These are phyloP conservation scores for Corylus heterophylla DNA, from an alignment of 306 rosid species.

Conservation along the genomic window DNA sequence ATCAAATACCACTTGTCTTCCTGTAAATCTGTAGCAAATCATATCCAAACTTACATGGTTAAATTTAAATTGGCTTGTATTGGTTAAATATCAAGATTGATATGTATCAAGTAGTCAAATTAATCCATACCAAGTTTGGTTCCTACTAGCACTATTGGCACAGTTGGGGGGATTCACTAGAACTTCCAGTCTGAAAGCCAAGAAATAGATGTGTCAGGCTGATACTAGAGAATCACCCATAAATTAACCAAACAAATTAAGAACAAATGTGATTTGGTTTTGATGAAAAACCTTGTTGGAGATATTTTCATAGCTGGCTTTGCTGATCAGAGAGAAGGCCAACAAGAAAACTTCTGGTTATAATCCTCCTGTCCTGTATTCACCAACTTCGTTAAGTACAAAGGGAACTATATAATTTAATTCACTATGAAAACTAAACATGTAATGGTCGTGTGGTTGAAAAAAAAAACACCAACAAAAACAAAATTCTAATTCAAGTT, in stretches of 20 bases:
- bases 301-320: slow-evolving; percentile 88
- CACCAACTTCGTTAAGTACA: slow-evolving; percentile 16
- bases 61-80: too few species aligned
- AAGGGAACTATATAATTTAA: neutral
- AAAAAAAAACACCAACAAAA: neutral
- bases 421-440: too few species aligned
- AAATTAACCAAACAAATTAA: neutral
- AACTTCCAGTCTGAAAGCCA: neutral
- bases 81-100: too few species aligned
- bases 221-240: neutral
- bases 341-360: slow-evolving; percentile 82
- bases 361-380: slow-evolving; percentile 85
- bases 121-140: slow-evolving; percentile 47
- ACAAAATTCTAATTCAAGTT: too few species aligned
- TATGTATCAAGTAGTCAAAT: too few species aligned
- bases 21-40: neutral
- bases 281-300: slow-evolving; percentile 65
- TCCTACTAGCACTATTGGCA: slow-evolving; percentile 53
- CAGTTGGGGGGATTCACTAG: slow-evolving; percentile 56
- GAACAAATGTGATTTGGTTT: neutral
- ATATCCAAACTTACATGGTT: neutral
- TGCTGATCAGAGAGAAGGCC: slow-evolving; percentile 91
- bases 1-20: neutral
- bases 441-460: too few species aligned
- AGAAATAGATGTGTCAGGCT: neutral